phyloP scores from a whole-genome alignment of 495 filamentous ascomycete genomes.

The Cladorrhinum samala region DNA sequence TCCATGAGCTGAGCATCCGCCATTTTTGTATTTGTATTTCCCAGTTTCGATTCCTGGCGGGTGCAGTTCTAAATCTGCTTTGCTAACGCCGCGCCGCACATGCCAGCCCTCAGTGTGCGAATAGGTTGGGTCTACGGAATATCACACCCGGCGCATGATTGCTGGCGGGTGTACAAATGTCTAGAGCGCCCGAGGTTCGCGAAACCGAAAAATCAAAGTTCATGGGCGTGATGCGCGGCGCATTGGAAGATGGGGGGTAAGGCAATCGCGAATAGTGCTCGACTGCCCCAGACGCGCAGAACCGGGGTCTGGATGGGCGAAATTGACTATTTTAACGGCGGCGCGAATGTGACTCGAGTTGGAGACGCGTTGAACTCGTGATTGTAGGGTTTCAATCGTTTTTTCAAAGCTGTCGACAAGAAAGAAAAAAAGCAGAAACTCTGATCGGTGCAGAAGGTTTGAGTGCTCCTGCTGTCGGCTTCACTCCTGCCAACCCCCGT shows the following conservation, averaged over 20 bases:
- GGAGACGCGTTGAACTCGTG: constrained; percentile 12
- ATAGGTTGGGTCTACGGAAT: not conserved
- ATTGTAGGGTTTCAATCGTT: not conserved
- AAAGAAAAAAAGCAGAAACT: not conserved
- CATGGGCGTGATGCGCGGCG: not conserved
- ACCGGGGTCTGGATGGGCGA: not conserved
- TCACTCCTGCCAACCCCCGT: not conserved
- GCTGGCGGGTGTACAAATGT: not conserved
- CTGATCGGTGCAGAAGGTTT: constrained; percentile 6
- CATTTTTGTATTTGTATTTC: constrained; percentile 28
- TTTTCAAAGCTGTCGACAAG: not conserved
- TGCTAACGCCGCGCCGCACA: not conserved
- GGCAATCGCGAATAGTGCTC: not conserved
- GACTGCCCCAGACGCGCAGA: constrained; percentile 6
- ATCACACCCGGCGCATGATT: constrained; percentile 1
- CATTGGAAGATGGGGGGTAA: not conserved
- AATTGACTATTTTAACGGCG: not conserved
- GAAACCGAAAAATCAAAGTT: not conserved
- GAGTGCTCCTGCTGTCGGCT: constrained; percentile 7
- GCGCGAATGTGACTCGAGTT: not conserved
- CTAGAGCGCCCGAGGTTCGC: not conserved
- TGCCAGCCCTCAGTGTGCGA: not conserved
- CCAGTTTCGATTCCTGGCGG: too few species aligned
- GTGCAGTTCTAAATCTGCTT: too few species aligned
- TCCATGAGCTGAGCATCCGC: constrained; percentile 45